Base-by-base conservation (phyloP, 2,329 filamentous ascomycete genomes). In the Arthroderma uncinatum region DNA sequence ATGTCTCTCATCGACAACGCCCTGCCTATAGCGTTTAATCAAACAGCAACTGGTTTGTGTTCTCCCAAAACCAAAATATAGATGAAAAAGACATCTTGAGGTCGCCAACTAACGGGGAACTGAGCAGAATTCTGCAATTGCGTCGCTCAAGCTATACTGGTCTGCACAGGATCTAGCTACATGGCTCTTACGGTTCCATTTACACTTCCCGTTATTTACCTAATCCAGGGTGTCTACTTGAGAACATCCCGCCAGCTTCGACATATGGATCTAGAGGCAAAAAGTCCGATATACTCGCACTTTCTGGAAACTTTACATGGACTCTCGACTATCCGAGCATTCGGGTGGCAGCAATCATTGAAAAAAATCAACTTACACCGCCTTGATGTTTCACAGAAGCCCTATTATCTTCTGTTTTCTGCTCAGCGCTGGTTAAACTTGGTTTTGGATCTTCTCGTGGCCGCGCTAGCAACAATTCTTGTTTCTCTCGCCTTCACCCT, bases 161-260 rank as follows among this genome's bases (percentile, higher is more conserved):
- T 68, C 30, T 52, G 61, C 2, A 60, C 61, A 14, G 60, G 64
- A 6, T 66, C 66, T 14, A 39, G 52, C 5, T 69, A 68, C 55
- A 55, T 69, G 34, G 64, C 67, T 4, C 53, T 67, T 7, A 64
- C 64, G 0, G 58, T 66, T 4, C 66, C 67, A 1, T 59, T 68
- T 36, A 44, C 65, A 16, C 19, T 62, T 14, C 21, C 61, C 4
- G 36, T 60, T 1, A 57, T 72, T 2, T 72, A 67, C 54, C 10
- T 64, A 2, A 54, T 71, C 5, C 72, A 75, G 57, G 66, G 65
- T 9, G 68, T 67, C 14, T 76, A 76, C 56, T 67, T 77, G 0
- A 67, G 69, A n/a, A 77, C 74, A 0, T 76, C 74, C 0, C 65
- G 74, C 0, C 74, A 76, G 53, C 60, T 76, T 1, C 70, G 74